Conservation (phyloP, 352 stramenopile genomes). For the Phytophthora litchii region DNA sequence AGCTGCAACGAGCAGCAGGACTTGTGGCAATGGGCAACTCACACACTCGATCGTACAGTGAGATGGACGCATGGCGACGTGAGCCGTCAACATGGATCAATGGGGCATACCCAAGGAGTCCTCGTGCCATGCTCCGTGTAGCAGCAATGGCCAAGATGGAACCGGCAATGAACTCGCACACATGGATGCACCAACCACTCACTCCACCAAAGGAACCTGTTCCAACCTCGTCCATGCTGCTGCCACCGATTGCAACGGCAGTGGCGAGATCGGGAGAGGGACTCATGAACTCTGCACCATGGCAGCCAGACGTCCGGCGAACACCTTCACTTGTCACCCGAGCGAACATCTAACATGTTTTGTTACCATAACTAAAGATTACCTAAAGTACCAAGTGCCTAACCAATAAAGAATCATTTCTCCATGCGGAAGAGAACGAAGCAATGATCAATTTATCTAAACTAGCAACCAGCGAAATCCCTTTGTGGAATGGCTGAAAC, state of each 20-base stretch:
- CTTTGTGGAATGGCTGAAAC: no score
- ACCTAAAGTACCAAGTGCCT: conserved; percentile 21
- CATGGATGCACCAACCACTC: conserved; percentile 21
- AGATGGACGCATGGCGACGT: conserved; percentile 32
- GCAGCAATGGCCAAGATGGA: conserved; percentile 40
- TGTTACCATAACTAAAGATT: conserved; percentile 9
- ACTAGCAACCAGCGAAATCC: no score
- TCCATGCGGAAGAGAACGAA: conserved; percentile 7
- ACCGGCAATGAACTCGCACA: conserved; percentile 14
- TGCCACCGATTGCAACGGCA: conserved; percentile 45
- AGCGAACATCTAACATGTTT: conserved; percentile 31
- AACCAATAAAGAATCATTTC: conserved; percentile 25
- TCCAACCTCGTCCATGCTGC: conserved; percentile 17
- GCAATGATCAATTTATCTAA: no score
- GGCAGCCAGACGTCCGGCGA: conserved; percentile 37
- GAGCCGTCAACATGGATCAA: conserved; percentile 33
- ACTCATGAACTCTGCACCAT: conserved; percentile 32
- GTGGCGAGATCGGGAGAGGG: conserved; percentile 40
- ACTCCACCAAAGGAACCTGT: conserved; percentile 15
- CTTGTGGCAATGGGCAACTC: conserved; percentile 24
- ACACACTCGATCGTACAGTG: conserved; percentile 6
- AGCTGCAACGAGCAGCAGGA: conserved; percentile 37
- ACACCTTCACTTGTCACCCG: conserved; percentile 25
- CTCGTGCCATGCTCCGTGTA: conserved; percentile 46
- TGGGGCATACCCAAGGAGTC: conserved; percentile 37